These are phyloP conservation scores for Fusarium guadeloupense DNA, from an alignment of 2,329 filamentous ascomycete genomes.

Conservation along the genomic window DNA sequence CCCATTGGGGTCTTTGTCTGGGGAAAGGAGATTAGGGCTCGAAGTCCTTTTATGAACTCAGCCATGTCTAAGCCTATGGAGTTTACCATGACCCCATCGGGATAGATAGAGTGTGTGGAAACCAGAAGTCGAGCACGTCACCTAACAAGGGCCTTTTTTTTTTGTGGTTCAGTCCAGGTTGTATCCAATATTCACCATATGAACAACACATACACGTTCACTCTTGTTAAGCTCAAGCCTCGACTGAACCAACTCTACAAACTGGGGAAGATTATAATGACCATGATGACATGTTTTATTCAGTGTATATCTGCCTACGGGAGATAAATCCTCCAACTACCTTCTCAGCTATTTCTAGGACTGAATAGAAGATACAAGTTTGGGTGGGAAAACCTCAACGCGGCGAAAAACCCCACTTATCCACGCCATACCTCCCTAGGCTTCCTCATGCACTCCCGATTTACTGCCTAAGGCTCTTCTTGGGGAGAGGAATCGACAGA, in stretches of 20 bases:
- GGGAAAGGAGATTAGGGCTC: conserved; percentile 24
- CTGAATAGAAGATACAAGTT: no score
- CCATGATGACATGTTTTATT: neutral
- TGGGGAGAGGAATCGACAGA: conserved; percentile 31
- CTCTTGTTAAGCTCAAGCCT: no score
- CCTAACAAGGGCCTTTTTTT: no score
- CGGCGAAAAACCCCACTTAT: neutral
- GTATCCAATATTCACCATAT: no score
- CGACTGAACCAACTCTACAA: no score
- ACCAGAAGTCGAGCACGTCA: no score
- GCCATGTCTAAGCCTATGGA: conserved; percentile 18
- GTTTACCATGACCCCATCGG: neutral
- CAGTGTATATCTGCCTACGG: neutral
- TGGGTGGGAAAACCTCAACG: neutral
- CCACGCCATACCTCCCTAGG: no score
- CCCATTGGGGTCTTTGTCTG: conserved; percentile 24
- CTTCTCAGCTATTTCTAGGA: neutral
- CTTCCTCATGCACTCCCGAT: neutral
- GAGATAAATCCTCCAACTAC: neutral
- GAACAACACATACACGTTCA: no score
- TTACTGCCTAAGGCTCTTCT: neutral
- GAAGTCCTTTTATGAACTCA: conserved; percentile 28
- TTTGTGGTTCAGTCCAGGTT: no score
- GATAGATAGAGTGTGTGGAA: neutral
- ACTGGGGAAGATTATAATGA: neutral